Evolutionary conservation across 1,284 basidiomycete species (phyloP).

Genomic region (Apiotrichum brassicae): DNA sequence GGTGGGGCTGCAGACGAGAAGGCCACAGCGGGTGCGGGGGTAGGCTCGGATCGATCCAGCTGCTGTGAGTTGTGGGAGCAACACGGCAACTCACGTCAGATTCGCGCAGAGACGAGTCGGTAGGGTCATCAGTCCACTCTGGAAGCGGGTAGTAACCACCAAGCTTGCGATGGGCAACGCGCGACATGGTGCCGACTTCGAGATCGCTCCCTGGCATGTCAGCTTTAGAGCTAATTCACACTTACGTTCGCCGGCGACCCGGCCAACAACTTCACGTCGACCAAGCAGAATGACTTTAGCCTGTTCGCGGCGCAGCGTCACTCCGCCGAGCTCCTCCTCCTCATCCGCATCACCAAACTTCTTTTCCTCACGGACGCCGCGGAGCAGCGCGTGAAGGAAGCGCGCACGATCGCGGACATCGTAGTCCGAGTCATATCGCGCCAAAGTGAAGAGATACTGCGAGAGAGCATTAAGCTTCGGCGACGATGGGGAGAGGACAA

Average conservation of each 20-base stretch:
- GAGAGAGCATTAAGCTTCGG: slow-evolving; percentile 51
- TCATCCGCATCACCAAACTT: slow-evolving; percentile 15
- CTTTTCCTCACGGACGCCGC: slow-evolving; percentile 48
- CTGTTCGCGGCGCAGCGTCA: slow-evolving; percentile 73
- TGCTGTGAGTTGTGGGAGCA: not conserved
- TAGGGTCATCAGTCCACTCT: slow-evolving; percentile 49
- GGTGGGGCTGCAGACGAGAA: not conserved
- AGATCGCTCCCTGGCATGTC: slow-evolving; percentile 19
- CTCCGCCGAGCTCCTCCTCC: slow-evolving; percentile 56
- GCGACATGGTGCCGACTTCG: slow-evolving; percentile 41
- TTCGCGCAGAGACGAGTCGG: slow-evolving; percentile 47
- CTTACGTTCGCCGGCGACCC: slow-evolving; percentile 53
- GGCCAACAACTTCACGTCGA: slow-evolving; percentile 51
- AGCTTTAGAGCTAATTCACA: slow-evolving; percentile 26
- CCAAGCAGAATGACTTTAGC: slow-evolving; percentile 70
- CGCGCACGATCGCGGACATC: slow-evolving; percentile 82
- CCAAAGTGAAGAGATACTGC: slow-evolving; percentile 72
- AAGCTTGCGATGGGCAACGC: slow-evolving; percentile 30
- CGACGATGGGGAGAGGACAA: slow-evolving; percentile 60
- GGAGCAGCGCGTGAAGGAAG: slow-evolving; percentile 66
- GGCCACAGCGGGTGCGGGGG: not conserved
- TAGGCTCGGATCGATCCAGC: not conserved
- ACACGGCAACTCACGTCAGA: slow-evolving; percentile 27
- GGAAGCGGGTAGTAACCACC: slow-evolving; percentile 37
- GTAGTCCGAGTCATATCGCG: slow-evolving; percentile 76